Base-by-base conservation (phyloP, 2,329 filamentous ascomycete species). In the Epicoccum nigrum region DNA sequence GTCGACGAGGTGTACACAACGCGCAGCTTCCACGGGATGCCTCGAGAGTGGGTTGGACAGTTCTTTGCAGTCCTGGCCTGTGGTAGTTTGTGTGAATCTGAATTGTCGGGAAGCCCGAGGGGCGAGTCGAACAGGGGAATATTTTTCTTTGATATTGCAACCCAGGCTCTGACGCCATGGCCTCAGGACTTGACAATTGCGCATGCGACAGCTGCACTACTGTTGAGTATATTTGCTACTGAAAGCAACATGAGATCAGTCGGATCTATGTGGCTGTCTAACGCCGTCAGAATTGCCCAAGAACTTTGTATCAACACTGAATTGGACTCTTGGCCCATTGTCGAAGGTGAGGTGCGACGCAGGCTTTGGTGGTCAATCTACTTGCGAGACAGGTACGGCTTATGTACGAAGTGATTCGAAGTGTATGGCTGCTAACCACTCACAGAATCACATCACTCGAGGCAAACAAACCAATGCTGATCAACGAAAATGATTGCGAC, bases 301-400 rank as follows among this genome's bases (percentile, higher is more conserved):
- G 89, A 94, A 59, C 80, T 97, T 37, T 90, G 90, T 0, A 78
- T 97, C 8, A 87, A 97, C 64, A 78, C 83, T 6, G 90, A 96
- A 63, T 83, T 84, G 1, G 87, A 87, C 0, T 81, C 86, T 0
- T 91, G 87, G 81, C 82, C 88, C 2, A 80, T 86, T 1, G 78
- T 96, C 12, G 92, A 96, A 64, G 84, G 84, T 9, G 93, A 97
- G 73, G 92, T 93, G 85, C 85, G 92, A 46, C 85, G 89, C 54
- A 83, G 92, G 47, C 84, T 94, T 2, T 99, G 93, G 93, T 99
- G 94, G 92, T 86, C 90, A 12, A 84, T 96, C 49, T 97, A 97
- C 74, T 85, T 91, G 35, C 86, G 92, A 76, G 94, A 99, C 75
- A 85, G 92, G 85, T 86, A 69, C 7, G 45, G 16, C 67, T 15